phyloP scores from a whole-genome alignment of 495 filamentous ascomycete genomes.

The Xylaria bambusicola region DNA sequence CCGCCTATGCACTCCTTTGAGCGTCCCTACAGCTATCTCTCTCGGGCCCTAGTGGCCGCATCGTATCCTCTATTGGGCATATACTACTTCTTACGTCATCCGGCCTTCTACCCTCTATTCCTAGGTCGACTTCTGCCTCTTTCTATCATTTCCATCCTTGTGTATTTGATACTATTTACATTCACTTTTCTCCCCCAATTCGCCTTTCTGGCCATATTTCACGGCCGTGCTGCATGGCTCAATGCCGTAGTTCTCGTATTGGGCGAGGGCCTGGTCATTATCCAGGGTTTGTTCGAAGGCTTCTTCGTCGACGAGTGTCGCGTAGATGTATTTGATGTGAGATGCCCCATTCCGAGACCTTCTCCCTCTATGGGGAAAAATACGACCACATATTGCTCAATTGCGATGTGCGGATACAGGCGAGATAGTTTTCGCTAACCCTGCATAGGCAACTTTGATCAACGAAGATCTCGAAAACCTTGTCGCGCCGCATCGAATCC shows the following conservation, averaged over 20 bases:
- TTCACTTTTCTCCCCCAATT: slow-evolving; percentile 89
- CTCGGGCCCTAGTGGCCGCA: slow-evolving; percentile 34
- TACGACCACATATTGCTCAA: too few relatives aligned
- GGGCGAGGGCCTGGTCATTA: slow-evolving; percentile 77
- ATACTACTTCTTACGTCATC: slow-evolving; percentile 71
- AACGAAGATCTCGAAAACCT: slow-evolving; percentile 56
- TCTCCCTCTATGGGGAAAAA: too few relatives aligned
- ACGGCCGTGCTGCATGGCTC: slow-evolving; percentile 76
- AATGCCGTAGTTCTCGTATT: slow-evolving; percentile 78
- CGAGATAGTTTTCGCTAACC: not conserved
- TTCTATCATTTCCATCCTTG: slow-evolving; percentile 67
- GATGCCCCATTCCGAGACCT: slow-evolving; percentile 35
- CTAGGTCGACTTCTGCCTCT: slow-evolving; percentile 68
- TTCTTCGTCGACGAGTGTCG: slow-evolving; percentile 82
- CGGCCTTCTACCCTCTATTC: slow-evolving; percentile 67
- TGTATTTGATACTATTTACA: slow-evolving; percentile 75
- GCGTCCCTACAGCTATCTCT: slow-evolving; percentile 31
- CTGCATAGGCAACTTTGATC: slow-evolving; percentile 47
- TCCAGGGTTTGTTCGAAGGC: slow-evolving; percentile 74
- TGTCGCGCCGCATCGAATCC: slow-evolving; percentile 68
- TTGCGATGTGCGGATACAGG: too few relatives aligned
- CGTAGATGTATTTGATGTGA: slow-evolving; percentile 90
- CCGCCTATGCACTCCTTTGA: slow-evolving; percentile 28
- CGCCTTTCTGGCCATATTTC: slow-evolving; percentile 77
- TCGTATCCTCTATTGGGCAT: slow-evolving; percentile 62